Percentiles rank a stretch among this genome's conserved stretches.
phyloP scores from a whole-genome alignment of 2,329 filamentous ascomycete species.

The Lachnellula arida region DNA sequence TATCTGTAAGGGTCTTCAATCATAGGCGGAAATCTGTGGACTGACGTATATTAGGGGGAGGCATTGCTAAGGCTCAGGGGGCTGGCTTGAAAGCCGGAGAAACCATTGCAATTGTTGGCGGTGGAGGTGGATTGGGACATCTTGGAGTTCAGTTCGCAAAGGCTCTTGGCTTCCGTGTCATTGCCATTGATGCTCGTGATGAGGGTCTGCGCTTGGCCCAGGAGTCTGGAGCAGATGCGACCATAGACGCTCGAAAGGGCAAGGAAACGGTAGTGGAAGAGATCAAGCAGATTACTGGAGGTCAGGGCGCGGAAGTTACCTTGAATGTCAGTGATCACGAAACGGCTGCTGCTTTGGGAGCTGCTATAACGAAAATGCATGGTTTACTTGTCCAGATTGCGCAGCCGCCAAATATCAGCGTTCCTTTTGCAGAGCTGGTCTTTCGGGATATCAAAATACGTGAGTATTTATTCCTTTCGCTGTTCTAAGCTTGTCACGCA shows the following conservation, averaged over 20 bases:
- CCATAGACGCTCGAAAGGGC: conserved; percentile 47
- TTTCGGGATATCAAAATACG: conserved; percentile 48
- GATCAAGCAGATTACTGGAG: conserved; percentile 44
- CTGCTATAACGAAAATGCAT: conserved; percentile 55
- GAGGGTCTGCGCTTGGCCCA: conserved; percentile 45
- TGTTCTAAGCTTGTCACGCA: too few species aligned
- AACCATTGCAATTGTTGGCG: conserved; percentile 43
- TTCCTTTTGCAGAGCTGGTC: conserved; percentile 44
- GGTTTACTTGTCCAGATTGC: conserved; percentile 54
- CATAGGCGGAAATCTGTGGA: conserved; percentile 38
- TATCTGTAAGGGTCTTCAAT: background rate
- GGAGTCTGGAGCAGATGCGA: conserved; percentile 45
- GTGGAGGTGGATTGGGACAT: conserved; percentile 50
- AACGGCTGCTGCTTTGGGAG: conserved; percentile 44
- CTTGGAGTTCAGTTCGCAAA: conserved; percentile 47
- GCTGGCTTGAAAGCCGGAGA: conserved; percentile 30
- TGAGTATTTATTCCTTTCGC: too few species aligned
- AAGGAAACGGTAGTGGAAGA: conserved; percentile 44
- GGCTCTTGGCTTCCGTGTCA: conserved; percentile 44
- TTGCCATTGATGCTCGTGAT: conserved; percentile 51
- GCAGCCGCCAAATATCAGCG: conserved; percentile 39
- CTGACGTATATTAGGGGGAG: conserved; percentile 38
- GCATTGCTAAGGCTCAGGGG: conserved; percentile 33
- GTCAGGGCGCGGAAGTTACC: conserved; percentile 46
- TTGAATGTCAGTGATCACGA: conserved; percentile 50